A percentile compares a stretch with the other conserved stretches of the same genome.
Conservation (phyloP, 805 yeast genomes). For the Komagataella phaffii region DNA sequence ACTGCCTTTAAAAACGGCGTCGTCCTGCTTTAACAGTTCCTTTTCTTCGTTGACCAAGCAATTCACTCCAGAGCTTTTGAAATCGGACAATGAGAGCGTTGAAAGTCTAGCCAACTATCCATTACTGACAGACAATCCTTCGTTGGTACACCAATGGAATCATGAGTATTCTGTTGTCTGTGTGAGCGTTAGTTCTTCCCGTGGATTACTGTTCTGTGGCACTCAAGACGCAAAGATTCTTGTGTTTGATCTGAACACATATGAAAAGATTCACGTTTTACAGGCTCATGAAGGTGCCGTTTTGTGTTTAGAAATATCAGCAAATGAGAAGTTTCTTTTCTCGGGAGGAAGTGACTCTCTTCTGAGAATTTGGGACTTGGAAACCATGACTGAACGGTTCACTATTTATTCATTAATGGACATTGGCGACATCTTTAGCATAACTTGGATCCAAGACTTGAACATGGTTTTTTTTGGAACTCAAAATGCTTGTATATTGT, state of each 20-base stretch:
- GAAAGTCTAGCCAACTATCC: not conserved
- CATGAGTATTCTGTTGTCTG: slow-evolving; percentile 63
- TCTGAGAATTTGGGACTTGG: slow-evolving; percentile 72
- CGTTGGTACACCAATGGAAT: slow-evolving; percentile 64
- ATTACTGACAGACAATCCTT: not conserved
- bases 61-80: not conserved
- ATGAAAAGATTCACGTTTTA: slow-evolving; percentile 36
- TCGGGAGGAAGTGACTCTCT: slow-evolving; percentile 87
- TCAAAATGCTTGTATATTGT: slow-evolving; percentile 81
- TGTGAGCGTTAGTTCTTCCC: slow-evolving; percentile 44
- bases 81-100: not conserved
- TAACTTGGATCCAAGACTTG: slow-evolving; percentile 49
- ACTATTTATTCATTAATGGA: slow-evolving; percentile 77
- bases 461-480: slow-evolving; percentile 73
- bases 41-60: not conserved
- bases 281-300: slow-evolving; percentile 67
- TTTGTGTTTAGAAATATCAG: slow-evolving; percentile 46
- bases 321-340: slow-evolving; percentile 46
- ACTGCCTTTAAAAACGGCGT: not conserved
- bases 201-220: slow-evolving; percentile 66
- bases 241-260: slow-evolving; percentile 55
- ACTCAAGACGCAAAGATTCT: slow-evolving; percentile 76
- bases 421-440: slow-evolving; percentile 86
- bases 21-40: not conserved
- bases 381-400: slow-evolving; percentile 34